Evolutionary conservation across 805 yeast genomes (phyloP).

Genomic region (Hanseniaspora taiwanica): DNA sequence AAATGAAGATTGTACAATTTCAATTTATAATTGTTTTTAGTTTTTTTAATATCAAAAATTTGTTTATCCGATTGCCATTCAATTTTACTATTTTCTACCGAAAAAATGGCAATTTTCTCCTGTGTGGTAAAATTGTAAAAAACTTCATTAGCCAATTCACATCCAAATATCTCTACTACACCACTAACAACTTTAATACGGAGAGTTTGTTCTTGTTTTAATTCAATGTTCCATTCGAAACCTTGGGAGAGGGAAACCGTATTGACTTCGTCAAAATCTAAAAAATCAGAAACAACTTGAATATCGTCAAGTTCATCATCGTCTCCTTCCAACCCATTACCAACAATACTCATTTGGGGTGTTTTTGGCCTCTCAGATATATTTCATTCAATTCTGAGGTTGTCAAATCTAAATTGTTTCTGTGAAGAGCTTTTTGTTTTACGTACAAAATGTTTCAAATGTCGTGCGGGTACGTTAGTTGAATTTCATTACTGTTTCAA

Average conservation of each 20-base stretch:
- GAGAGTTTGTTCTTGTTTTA: conserved; percentile 28
- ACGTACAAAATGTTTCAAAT: background rate
- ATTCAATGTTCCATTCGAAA: conserved; percentile 21
- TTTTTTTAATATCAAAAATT: conserved; percentile 7
- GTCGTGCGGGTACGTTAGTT: background rate
- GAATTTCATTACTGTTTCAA: background rate
- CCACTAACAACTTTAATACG: conserved; percentile 39
- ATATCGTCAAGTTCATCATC: background rate
- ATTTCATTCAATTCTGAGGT: too few species aligned
- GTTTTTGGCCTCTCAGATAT: background rate
- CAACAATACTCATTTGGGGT: background rate
- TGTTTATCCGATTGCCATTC: conserved; percentile 29
- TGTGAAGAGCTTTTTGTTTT: background rate
- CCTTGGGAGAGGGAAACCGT: conserved; percentile 13
- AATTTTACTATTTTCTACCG: conserved; percentile 55
- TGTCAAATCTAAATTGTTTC: background rate
- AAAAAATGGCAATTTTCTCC: conserved; percentile 36
- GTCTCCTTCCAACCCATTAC: background rate
- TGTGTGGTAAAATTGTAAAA: conserved; percentile 45
- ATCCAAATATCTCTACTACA: conserved; percentile 81
- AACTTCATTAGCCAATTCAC: conserved; percentile 68
- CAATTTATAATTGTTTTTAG: conserved; percentile 40
- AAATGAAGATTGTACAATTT: conserved; percentile 62
- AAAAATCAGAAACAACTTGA: background rate
- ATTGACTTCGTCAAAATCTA: conserved; percentile 10